phyloP scores from a whole-genome alignment of 2,329 filamentous ascomycete genomes.

The Colletotrichum sansevieriae region DNA sequence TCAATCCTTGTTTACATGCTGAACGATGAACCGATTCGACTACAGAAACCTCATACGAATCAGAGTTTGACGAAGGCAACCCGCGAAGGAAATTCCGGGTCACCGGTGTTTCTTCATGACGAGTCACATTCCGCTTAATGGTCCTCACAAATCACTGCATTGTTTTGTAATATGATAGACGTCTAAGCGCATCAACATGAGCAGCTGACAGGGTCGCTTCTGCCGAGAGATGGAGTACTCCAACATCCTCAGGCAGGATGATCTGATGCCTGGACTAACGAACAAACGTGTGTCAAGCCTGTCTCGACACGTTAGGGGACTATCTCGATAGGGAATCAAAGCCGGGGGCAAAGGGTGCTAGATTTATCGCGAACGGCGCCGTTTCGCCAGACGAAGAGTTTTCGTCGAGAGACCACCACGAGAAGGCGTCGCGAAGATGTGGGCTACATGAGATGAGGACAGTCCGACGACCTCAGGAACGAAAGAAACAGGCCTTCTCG shows the following conservation, averaged over 20 bases:
- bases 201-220: slow-evolving; percentile 24
- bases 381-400: neutral
- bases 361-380: slow-evolving; percentile 6
- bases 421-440: too few relatives aligned
- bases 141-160: slow-evolving; percentile 3
- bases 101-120: neutral
- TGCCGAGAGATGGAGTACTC: slow-evolving; percentile 13
- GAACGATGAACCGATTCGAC: too few relatives aligned
- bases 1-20: too few relatives aligned
- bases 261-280: neutral
- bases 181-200: slow-evolving; percentile 24
- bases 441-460: too few relatives aligned
- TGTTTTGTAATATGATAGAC: slow-evolving; percentile 22
- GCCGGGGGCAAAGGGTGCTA: neutral
- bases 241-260: neutral
- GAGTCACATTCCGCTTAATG: slow-evolving; percentile 3
- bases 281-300: slow-evolving; percentile 14
- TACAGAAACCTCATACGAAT: neutral
- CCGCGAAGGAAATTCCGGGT: too few relatives aligned
- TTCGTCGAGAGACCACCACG: too few relatives aligned
- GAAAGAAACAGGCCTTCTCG: too few relatives aligned
- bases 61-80: too few relatives aligned
- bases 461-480: too few relatives aligned
- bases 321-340: too few relatives aligned
- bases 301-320: neutral